These are phyloP conservation scores for Chloropicon primus DNA, from an alignment of 139 green algal species.

Conservation along the genomic window DNA sequence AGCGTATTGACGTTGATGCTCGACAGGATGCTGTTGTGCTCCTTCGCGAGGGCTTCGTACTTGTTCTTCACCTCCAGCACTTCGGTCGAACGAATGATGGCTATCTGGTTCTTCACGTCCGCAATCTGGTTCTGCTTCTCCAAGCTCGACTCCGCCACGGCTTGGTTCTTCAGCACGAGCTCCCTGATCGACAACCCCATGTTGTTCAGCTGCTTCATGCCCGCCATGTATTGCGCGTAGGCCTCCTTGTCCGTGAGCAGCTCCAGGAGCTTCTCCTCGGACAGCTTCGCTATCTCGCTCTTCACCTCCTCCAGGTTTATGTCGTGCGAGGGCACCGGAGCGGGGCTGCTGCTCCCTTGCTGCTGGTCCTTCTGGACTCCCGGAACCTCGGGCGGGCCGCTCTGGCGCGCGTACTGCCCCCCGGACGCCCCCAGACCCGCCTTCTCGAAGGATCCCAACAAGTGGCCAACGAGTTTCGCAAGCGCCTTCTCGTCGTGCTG, in stretches of 20 bases:
- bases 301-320: not conserved
- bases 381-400: too few species aligned
- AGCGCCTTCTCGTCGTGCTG: not conserved
- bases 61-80: not conserved
- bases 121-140: not conserved
- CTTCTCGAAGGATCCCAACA: not conserved
- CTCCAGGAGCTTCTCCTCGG: not conserved
- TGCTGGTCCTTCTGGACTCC: too few species aligned
- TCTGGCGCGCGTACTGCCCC: not conserved
- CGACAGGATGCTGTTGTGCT: not conserved
- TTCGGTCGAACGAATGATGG: not conserved
- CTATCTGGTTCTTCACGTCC: not conserved
- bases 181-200: not conserved
- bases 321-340: not conserved
- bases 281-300: not conserved
- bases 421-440: too few species aligned
- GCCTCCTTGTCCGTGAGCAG: not conserved
- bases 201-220: not conserved
- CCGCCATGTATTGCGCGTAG: not conserved
- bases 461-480: not conserved
- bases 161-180: not conserved
- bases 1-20: not conserved
- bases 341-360: too few species aligned
- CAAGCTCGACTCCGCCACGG: not conserved
- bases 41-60: not conserved